Conservation (phyloP, 2,329 filamentous ascomycete species). For the Penicillium sp. region DNA sequence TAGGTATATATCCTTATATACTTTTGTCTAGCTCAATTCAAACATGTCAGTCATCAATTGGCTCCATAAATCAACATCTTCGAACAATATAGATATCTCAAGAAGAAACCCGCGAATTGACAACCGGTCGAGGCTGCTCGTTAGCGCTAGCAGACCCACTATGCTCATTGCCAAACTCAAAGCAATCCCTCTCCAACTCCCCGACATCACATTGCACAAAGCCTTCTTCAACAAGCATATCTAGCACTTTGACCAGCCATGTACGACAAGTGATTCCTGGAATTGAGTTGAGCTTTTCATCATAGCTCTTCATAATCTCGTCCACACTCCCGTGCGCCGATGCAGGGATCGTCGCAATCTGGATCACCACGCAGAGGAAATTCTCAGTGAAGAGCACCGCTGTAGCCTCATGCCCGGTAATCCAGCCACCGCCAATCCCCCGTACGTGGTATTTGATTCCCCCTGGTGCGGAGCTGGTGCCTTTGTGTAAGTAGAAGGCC, state of each 20-base stretch:
- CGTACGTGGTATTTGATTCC: conserved; percentile 11
- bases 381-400: background rate
- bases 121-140: background rate
- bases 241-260: background rate
- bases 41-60: too few species aligned
- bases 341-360: background rate
- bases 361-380: background rate
- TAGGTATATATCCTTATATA: too few species aligned
- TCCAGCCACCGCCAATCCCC: conserved; percentile 3
- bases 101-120: background rate
- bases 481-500: conserved; percentile 12
- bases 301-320: conserved; percentile 1
- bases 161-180: background rate
- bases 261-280: background rate
- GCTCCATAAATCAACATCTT: background rate
- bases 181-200: conserved; percentile 2
- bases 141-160: background rate
- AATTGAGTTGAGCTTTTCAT: background rate
- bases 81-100: background rate
- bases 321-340: background rate
- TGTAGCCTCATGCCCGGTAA: conserved; percentile 14
- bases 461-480: background rate
- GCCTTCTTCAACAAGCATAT: background rate
- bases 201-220: background rate
- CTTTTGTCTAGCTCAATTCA: too few species aligned